Evolutionary conservation across 768 basidiomycete species (phyloP).

Genomic region (Phylloporus rhodoxanthus): DNA sequence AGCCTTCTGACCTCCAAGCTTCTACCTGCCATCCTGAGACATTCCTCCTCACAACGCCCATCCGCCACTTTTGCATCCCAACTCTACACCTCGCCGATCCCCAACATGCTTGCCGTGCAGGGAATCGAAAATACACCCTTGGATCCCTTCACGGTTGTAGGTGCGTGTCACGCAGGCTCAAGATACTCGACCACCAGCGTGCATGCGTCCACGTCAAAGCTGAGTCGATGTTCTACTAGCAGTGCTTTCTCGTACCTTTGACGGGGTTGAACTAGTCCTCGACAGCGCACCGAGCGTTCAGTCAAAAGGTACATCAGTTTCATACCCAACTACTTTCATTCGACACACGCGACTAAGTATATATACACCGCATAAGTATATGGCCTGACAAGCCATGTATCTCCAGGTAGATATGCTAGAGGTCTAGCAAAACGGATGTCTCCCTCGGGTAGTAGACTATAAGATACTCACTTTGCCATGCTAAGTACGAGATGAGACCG

Average conservation of each 20-base stretch:
- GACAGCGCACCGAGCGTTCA: background rate
- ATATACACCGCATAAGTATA: too few species aligned
- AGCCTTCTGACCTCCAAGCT: slow-evolving; percentile 8
- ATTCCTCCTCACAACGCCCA: slow-evolving; percentile 1
- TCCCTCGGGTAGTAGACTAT: too few species aligned
- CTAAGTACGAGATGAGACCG: too few species aligned
- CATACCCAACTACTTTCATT: background rate
- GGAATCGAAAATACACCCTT: background rate
- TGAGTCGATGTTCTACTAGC: too few species aligned
- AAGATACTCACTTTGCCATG: too few species aligned
- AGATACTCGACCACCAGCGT: background rate
- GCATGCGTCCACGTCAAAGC: background rate
- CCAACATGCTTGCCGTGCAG: background rate
- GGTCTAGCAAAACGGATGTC: too few species aligned
- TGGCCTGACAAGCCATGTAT: background rate
- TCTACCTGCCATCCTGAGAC: slow-evolving; percentile 21
- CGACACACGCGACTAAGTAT: background rate
- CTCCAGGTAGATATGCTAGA: too few species aligned
- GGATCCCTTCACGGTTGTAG: background rate
- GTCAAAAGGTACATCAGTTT: background rate
- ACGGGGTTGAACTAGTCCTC: background rate
- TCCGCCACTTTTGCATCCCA: background rate
- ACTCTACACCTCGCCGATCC: background rate
- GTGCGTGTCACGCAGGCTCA: background rate
- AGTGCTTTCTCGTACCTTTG: background rate